Evolutionary conservation across 202 grass and related monocot genomes (phyloP).

Genomic region (Zizania palustris): DNA sequence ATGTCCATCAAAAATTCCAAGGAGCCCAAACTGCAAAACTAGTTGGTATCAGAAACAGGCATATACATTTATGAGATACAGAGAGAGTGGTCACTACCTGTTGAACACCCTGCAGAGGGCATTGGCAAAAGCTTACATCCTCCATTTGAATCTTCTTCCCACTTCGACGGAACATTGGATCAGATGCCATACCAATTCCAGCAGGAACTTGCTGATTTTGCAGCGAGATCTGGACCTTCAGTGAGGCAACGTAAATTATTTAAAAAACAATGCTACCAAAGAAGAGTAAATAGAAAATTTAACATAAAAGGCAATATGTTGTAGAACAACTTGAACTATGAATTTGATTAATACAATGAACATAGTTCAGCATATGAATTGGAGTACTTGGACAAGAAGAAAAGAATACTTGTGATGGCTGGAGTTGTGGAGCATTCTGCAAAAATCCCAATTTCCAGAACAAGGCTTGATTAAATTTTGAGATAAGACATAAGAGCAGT

Average conservation of each 20-base stretch:
- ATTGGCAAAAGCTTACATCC: constrained; percentile 70
- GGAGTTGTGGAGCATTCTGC: background rate
- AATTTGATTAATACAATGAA: constrained; percentile 2
- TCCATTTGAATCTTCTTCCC: constrained; percentile 80
- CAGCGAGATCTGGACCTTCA: constrained; percentile 66
- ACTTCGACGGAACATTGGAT: constrained; percentile 72
- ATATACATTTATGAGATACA: constrained; percentile 3
- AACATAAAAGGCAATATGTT: constrained; percentile 7
- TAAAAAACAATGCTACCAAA: constrained; percentile 20
- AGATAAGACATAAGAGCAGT: background rate
- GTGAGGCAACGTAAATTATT: background rate
- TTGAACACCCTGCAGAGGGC: constrained; percentile 61
- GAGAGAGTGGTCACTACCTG: constrained; percentile 53
- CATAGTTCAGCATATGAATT: background rate
- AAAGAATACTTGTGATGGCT: background rate
- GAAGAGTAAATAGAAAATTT: background rate
- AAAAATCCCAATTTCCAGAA: background rate
- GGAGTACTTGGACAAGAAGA: background rate
- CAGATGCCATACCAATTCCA: constrained; percentile 76
- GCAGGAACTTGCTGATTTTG: constrained; percentile 51
- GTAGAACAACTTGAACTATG: background rate
- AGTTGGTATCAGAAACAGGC: constrained; percentile 30
- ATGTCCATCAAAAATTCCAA: constrained; percentile 89
- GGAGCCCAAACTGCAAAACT: constrained; percentile 75
- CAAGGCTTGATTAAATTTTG: background rate